These are phyloP conservation scores for Scenedesmus sp. DNA, from an alignment of 163 green algal genomes.

Conservation along the genomic window DNA sequence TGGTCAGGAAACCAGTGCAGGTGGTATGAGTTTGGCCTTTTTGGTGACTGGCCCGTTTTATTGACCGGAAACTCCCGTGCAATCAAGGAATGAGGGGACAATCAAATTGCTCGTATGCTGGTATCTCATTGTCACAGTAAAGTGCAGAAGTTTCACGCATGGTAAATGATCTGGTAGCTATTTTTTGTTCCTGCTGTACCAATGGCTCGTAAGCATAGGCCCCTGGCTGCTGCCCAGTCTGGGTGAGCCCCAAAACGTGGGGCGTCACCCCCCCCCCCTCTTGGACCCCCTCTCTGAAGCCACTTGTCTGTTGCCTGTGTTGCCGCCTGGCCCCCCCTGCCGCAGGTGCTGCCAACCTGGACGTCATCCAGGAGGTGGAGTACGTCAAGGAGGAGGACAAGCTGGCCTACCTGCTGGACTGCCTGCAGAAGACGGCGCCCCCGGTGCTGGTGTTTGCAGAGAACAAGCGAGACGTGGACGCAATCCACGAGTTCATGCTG, in stretches of 20 bases:
- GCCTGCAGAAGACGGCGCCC: slow-evolving; percentile 98
- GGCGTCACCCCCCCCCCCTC: slow-evolving; percentile 68
- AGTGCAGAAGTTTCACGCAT: too few relatives aligned
- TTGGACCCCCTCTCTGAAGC: neutral
- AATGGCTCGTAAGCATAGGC: too few relatives aligned
- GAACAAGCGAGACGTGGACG: slow-evolving; percentile 97
- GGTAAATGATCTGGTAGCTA: too few relatives aligned
- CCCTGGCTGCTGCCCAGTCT: too few relatives aligned
- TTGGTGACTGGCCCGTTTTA: too few relatives aligned
- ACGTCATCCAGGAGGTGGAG: slow-evolving; percentile 99
- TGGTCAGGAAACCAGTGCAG: too few relatives aligned
- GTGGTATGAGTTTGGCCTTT: too few relatives aligned
- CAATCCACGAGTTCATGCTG: slow-evolving; percentile 97
- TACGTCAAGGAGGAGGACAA: slow-evolving; percentile 99
- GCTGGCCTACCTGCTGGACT: slow-evolving; percentile 96
- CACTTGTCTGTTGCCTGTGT: neutral
- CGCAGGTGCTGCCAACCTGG: slow-evolving; percentile 93
- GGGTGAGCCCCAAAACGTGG: slow-evolving; percentile 98
- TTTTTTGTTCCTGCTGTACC: too few relatives aligned
- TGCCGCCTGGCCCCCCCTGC: neutral
- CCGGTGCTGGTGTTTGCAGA: slow-evolving; percentile 98
- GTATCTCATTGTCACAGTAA: too few relatives aligned
- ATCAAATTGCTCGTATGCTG: too few relatives aligned
- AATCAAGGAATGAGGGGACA: too few relatives aligned
- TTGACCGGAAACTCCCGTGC: too few relatives aligned